These are phyloP conservation scores for Geranomyces michiganensis DNA, from an alignment of 192 early-diverging fungal genomes.

Conservation along the genomic window DNA sequence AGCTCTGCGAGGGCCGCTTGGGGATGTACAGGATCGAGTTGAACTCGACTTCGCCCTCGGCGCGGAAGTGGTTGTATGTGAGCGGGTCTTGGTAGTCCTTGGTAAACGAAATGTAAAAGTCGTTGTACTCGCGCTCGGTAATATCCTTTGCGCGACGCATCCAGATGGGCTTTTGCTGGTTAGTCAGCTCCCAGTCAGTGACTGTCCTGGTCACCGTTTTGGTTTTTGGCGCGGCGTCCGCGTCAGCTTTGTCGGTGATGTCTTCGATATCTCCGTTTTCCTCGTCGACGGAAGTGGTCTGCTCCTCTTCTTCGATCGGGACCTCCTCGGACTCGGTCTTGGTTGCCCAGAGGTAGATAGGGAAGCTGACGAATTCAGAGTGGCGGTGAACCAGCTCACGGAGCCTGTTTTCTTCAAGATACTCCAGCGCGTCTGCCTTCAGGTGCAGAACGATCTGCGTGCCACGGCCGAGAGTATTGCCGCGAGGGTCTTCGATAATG, in stretches of 20 bases:
- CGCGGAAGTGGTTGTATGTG: conserved; percentile 86
- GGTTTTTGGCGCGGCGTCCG: conserved; percentile 46
- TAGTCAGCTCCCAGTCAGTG: conserved; percentile 77
- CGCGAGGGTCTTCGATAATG: conserved; percentile 86
- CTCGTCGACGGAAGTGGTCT: conserved; percentile 30
- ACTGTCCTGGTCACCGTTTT: conserved; percentile 62
- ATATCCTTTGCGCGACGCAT: conserved; percentile 78
- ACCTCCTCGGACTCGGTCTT: conserved; percentile 64
- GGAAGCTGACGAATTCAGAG: conserved; percentile 97
- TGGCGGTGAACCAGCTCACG: conserved; percentile 79
- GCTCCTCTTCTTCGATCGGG: conserved; percentile 49
- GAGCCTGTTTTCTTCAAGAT: conserved; percentile 71
- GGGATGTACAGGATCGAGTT: conserved; percentile 86
- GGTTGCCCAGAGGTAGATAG: conserved; percentile 81
- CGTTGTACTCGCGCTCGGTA: conserved; percentile 78
- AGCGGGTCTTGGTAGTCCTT: conserved; percentile 76
- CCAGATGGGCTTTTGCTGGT: conserved; percentile 95
- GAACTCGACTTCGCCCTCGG: conserved; percentile 94
- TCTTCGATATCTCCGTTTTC: conserved; percentile 61
- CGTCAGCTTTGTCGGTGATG: conserved; percentile 50
- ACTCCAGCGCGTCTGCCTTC: conserved; percentile 86
- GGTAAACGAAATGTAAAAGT: conserved; percentile 84
- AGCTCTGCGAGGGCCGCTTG: conserved; percentile 51
- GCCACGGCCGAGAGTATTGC: conserved; percentile 89
- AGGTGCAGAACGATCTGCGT: conserved; percentile 91